Percentiles rank a stretch among this genome's conserved stretches.
Conservation (phyloP, 2,329 filamentous ascomycete genomes). For the Epichloe brachyelytri region DNA sequence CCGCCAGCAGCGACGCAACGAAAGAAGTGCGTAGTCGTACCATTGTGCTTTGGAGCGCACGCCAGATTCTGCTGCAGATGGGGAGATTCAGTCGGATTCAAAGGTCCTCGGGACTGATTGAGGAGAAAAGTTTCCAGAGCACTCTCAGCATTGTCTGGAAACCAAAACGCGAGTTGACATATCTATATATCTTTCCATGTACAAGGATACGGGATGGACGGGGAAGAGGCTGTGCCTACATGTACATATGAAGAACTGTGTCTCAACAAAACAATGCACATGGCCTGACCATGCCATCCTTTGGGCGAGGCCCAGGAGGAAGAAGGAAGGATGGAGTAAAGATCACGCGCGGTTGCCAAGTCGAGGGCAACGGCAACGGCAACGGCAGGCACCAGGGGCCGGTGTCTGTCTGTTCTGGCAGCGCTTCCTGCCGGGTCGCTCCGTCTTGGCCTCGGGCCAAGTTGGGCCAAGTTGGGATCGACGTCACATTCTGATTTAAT, state of each 20-base stretch:
- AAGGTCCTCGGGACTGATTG: background rate
- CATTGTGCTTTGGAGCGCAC: conserved; percentile 4
- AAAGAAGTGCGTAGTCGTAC: conserved; percentile 7
- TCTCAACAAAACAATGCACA: too few relatives aligned
- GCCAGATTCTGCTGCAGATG: background rate
- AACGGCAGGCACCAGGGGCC: too few relatives aligned
- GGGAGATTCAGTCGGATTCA: background rate
- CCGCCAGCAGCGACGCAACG: conserved; percentile 8
- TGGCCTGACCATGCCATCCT: too few relatives aligned
- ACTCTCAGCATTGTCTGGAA: background rate
- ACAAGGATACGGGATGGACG: background rate
- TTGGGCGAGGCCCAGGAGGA: fast-evolving
- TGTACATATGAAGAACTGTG: too few relatives aligned
- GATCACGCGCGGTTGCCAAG: too few relatives aligned
- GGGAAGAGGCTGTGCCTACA: background rate
- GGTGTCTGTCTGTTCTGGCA: too few relatives aligned
- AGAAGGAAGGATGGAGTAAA: too few relatives aligned
- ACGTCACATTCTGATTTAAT: too few relatives aligned
- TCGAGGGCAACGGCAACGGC: too few relatives aligned
- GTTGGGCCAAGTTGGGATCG: too few relatives aligned
- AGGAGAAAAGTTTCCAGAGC: background rate
- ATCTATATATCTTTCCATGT: background rate
- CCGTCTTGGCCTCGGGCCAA: too few relatives aligned
- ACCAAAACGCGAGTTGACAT: background rate
- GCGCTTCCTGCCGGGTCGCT: too few relatives aligned